Evolutionary conservation across 805 yeast genomes (phyloP), one percentile per base, ranked within the genome.

Genomic region (Myxozyma sirexii): DNA sequence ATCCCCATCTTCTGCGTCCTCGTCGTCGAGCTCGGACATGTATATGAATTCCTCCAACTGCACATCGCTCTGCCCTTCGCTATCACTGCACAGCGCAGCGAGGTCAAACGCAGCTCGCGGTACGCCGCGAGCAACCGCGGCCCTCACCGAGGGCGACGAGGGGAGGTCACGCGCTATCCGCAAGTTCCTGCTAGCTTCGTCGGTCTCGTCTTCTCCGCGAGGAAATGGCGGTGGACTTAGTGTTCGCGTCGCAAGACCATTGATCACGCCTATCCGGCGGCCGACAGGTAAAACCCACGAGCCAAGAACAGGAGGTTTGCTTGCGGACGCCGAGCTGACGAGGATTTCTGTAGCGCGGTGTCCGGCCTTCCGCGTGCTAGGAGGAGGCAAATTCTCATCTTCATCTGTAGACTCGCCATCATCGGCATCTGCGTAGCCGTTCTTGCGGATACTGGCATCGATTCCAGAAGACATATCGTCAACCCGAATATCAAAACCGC

Each of bases 391-490:
- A 17, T 86, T 80, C n/a, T 83, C 81, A 70, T 93, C 98, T 63
- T 90, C 97, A 72, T 93, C 99, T 0, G 99, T 94, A 15, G 96
- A 89, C 68, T 92, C 97, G 44, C 94, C 96, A 66, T 88, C 86
- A 57, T 67, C 68, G 23, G 35, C 63, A 4, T 56, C 58, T 19
- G 53, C 55, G 42, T 82, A 82, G 5, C 69, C 76, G 13, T 52
- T 46, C 13, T 54, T 53, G 15, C 62, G 65, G 3, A 64, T 52
- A 41, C 50, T 57, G 26, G 62, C 54, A 19, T 71, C 77, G 10
- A 67, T 66, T 3, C 74, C 73, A 12, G 74, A 69, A 43, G 74
- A 75, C 21, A 67, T 45, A 21, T 71, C 73, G 31, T 76, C 79
- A n/a, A 67, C 47, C 23, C 41, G 46, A 1, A 61, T 21, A 39